Percentiles rank a stretch among this genome's conserved stretches.
These are phyloP conservation scores for Fusarium paranaense DNA, from an alignment of 2,329 filamentous ascomycete genomes.

Conservation along the genomic window DNA sequence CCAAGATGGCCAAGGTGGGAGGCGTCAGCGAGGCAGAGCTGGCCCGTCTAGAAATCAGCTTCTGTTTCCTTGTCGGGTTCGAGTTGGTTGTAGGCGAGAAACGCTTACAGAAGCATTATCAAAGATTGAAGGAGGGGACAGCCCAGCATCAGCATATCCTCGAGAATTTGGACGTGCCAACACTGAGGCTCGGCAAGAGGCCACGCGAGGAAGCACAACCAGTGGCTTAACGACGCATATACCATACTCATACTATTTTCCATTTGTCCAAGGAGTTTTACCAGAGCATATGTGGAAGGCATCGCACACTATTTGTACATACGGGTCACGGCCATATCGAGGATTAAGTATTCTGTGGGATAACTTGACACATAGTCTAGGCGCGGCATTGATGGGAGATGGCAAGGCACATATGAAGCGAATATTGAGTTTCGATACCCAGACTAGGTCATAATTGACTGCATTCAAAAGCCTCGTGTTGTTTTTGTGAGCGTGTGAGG, in stretches of 20 bases:
- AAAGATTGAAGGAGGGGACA: slow-evolving; percentile 47
- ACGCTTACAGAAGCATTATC: slow-evolving; percentile 49
- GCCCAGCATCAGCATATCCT: slow-evolving; percentile 41
- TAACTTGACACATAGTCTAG: slow-evolving; percentile 24
- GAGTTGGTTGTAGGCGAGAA: slow-evolving; percentile 71
- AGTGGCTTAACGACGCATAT: slow-evolving; percentile 17
- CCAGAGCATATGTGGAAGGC: slow-evolving; percentile 1
- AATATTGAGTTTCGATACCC: slow-evolving; percentile 38
- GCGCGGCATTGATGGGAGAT: slow-evolving; percentile 16
- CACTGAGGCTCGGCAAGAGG: slow-evolving; percentile 42
- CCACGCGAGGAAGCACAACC: slow-evolving; percentile 34
- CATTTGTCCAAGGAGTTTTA: slow-evolving; percentile 7
- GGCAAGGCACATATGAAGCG: slow-evolving; percentile 21
- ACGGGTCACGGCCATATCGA: slow-evolving; percentile 3
- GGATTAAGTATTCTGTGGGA: slow-evolving; percentile 15
- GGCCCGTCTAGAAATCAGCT: slow-evolving; percentile 87
- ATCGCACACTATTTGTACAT: slow-evolving; percentile 12
- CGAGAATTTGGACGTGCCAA: slow-evolving; percentile 44
- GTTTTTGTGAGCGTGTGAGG: background rate
- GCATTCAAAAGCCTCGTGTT: slow-evolving; percentile 5
- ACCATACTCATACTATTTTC: background rate
- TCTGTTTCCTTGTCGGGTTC: slow-evolving; percentile 88
- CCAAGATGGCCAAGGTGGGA: slow-evolving; percentile 85
- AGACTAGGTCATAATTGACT: slow-evolving; percentile 21
- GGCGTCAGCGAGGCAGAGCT: slow-evolving; percentile 87